Evolutionary conservation across 768 basidiomycete species (phyloP), one percentile per base, ranked within the genome.

Genomic region (Lepiota subincarnata): DNA sequence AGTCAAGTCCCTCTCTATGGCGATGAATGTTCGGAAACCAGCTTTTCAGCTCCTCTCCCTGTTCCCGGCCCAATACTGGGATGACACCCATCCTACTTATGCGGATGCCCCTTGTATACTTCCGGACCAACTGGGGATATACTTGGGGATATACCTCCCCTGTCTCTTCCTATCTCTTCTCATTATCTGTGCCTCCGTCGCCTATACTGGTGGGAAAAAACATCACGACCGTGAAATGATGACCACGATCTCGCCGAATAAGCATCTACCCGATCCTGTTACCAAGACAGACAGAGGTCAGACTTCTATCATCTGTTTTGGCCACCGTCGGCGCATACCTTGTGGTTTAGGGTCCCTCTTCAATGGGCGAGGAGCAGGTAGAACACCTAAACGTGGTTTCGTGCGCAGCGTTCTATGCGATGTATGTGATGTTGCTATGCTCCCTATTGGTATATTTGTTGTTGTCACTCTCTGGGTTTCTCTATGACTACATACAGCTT

Each of bases 1-100:
- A 0, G 81, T 98, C 62, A 97, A 93, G 66, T 87, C 92, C 1
- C 76, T 97, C 62, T 92, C 92, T 11, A 91, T 94, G 77, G 88
- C 86, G 3, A 90, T 92, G 83, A 91, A 89, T 28, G 80, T 98
- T 48, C 77, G 78, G 40, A 75, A 75, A 24, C 94, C 96, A 5
- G 96, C 93, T 38, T 93, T 94, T 69, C 92, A 96, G 60, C 79
- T 98, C 16, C 78, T 98, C 40, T 89, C 93, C 1, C 79, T 98
- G 19, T 74, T 72, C 42, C 11, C 59, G 63, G 11, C 59, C 61
- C 40, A 51, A 20, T 34, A 43, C 50, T 46, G 54, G 54, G 53
- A 48, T 45, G 14, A 42, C 36, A 18, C 39, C 22, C 47, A 48
- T 26, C 57, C 72, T 28, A 73, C 68, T 3, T 72, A 75, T 62